Evolutionary conservation across 768 basidiomycete species (phyloP).

Genomic region (Russula ochroleuca): DNA sequence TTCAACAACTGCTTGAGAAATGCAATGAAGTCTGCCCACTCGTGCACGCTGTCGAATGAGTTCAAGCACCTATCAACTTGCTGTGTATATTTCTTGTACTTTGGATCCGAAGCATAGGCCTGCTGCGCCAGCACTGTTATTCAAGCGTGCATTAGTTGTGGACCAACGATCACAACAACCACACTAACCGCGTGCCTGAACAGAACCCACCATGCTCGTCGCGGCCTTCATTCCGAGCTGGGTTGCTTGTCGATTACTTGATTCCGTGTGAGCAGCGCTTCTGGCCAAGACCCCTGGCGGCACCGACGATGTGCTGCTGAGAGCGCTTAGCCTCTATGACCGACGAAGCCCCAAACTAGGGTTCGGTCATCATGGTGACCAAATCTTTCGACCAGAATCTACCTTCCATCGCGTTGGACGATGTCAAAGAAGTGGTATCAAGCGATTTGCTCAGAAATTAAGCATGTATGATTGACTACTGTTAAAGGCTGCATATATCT

Average conservation of each 20-base stretch:
- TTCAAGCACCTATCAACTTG: constrained; percentile 91
- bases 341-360: constrained; percentile 11
- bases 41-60: constrained; percentile 92
- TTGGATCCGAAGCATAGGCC: constrained; percentile 72
- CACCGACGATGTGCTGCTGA: constrained; percentile 39
- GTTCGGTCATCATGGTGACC: not conserved
- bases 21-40: constrained; percentile 99
- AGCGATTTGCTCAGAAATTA: not conserved
- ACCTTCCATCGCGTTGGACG: not conserved
- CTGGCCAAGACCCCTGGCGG: constrained; percentile 44
- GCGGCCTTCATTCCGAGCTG: constrained; percentile 21
- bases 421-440: not conserved
- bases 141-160: constrained; percentile 8
- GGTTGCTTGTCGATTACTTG: not conserved
- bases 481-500: constrained; percentile 37
- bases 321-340: not conserved
- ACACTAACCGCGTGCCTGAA: constrained; percentile 50
- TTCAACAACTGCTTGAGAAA: constrained; percentile 93
- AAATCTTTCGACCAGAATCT: too few relatives aligned
- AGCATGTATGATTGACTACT: constrained; percentile 2
- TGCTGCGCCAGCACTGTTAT: constrained; percentile 49
- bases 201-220: constrained; percentile 33
- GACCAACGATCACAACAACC: not conserved
- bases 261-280: constrained; percentile 10
- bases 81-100: constrained; percentile 89